These are phyloP conservation scores for Wallacemonas rigidus DNA, from an alignment of 208 protist species.

Conservation along the genomic window DNA sequence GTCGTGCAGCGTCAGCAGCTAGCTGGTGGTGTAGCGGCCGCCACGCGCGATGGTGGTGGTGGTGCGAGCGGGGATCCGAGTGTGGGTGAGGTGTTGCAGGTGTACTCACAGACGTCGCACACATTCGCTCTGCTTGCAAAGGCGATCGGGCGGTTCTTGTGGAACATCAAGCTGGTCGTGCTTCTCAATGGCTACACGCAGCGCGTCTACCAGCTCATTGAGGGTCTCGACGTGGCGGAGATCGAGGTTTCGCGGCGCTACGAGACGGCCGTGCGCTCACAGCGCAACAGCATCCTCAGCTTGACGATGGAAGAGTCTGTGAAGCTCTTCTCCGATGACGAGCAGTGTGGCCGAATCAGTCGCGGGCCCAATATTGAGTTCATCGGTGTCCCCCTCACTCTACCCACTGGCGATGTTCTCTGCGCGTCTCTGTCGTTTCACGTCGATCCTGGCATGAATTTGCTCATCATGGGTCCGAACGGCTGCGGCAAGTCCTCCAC, in stretches of 20 bases:
- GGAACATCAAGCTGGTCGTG: constrained; percentile 47
- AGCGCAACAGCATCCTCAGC: constrained; percentile 15
- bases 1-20: not conserved
- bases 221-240: constrained; percentile 38
- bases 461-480: constrained; percentile 92
- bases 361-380: constrained; percentile 85
- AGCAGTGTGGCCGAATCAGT: constrained; percentile 28
- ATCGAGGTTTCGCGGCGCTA: constrained; percentile 28
- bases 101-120: constrained; percentile 37
- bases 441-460: constrained; percentile 80
- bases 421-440: constrained; percentile 71
- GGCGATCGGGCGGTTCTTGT: constrained; percentile 43
- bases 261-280: constrained; percentile 26
- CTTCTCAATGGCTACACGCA: constrained; percentile 59
- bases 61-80: constrained; percentile 8
- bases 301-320: constrained; percentile 8
- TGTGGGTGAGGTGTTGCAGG: constrained; percentile 16
- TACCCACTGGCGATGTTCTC: constrained; percentile 63
- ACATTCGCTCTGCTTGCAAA: constrained; percentile 49
- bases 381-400: constrained; percentile 60
- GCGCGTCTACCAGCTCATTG: constrained; percentile 49
- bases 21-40: too few relatives aligned
- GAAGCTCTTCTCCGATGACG: not conserved
- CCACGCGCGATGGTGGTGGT: not conserved
- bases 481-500: constrained; percentile 92